Conservation (phyloP, 2,329 filamentous ascomycete species). For the Thyridium curvatum region DNA sequence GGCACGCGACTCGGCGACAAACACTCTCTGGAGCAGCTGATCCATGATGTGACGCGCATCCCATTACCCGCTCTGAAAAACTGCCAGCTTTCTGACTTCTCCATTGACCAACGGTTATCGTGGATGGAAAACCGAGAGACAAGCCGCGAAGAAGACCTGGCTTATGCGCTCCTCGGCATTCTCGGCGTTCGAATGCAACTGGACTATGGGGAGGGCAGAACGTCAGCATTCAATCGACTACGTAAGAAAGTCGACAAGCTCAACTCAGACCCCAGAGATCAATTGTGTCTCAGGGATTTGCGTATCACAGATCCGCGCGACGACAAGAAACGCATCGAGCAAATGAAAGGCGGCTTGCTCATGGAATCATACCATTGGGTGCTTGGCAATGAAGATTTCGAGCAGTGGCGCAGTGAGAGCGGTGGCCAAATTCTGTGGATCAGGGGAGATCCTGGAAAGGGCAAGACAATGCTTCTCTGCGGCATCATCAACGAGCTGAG, state of each 20-base stretch:
- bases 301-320: too few relatives aligned
- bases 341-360: too few relatives aligned
- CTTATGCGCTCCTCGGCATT: slow-evolving; percentile 1
- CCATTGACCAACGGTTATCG: neutral
- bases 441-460: slow-evolving; percentile 30
- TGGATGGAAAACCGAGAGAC: slow-evolving; percentile 1
- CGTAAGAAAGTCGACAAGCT: too few relatives aligned
- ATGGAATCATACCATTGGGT: too few relatives aligned
- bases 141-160: slow-evolving; percentile 1
- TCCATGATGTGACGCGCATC: neutral
- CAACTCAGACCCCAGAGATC: too few relatives aligned
- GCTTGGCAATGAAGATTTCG: too few relatives aligned
- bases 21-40: neutral
- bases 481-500: slow-evolving; percentile 28
- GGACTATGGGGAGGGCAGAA: slow-evolving; percentile 1
- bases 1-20: neutral
- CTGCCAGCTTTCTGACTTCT: neutral
- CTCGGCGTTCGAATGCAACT: slow-evolving; percentile 1
- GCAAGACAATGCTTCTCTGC: slow-evolving; percentile 36
- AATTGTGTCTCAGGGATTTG: too few relatives aligned
- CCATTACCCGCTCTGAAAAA: neutral
- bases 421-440: slow-evolving; percentile 25
- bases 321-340: too few relatives aligned
- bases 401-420: too few relatives aligned
- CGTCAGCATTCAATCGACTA: too few relatives aligned